These are phyloP conservation scores for Alliaria petiolata DNA, from an alignment of 345 rosid species.

Conservation along the genomic window DNA sequence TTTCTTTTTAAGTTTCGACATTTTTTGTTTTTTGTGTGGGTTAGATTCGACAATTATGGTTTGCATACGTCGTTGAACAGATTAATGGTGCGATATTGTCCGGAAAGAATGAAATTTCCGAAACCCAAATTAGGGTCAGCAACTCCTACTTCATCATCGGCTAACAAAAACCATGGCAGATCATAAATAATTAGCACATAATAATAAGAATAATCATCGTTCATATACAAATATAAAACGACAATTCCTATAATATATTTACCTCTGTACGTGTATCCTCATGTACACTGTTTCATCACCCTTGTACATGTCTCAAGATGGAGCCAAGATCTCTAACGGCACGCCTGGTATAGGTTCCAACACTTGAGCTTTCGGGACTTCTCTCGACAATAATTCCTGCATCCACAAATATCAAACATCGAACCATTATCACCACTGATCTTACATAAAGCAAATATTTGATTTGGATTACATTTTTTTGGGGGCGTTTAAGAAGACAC, in stretches of 20 bases:
- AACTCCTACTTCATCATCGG: too few relatives aligned
- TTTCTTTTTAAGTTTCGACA: too few relatives aligned
- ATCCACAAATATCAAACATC: slow-evolving; percentile 1
- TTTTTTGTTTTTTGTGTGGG: too few relatives aligned
- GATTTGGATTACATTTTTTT: background rate
- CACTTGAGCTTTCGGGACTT: slow-evolving; percentile 60
- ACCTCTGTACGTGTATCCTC: background rate
- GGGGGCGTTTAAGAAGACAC: slow-evolving; percentile 2
- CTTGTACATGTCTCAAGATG: slow-evolving; percentile 18
- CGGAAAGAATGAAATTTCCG: too few relatives aligned
- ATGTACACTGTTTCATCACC: background rate
- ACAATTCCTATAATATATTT: background rate
- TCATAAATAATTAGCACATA: background rate
- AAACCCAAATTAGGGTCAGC: too few relatives aligned
- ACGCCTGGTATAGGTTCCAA: slow-evolving; percentile 71
- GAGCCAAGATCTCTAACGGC: slow-evolving; percentile 49
- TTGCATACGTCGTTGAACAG: too few relatives aligned
- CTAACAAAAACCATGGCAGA: too few relatives aligned
- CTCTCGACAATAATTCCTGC: slow-evolving; percentile 66
- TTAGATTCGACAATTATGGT: too few relatives aligned
- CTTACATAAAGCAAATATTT: background rate
- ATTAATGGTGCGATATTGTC: too few relatives aligned
- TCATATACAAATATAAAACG: background rate
- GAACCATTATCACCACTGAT: background rate
- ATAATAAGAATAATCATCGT: background rate